These are phyloP conservation scores for Synchytrium microbalum DNA, from an alignment of 371 early-diverging fungal genomes.

Conservation along the genomic window DNA sequence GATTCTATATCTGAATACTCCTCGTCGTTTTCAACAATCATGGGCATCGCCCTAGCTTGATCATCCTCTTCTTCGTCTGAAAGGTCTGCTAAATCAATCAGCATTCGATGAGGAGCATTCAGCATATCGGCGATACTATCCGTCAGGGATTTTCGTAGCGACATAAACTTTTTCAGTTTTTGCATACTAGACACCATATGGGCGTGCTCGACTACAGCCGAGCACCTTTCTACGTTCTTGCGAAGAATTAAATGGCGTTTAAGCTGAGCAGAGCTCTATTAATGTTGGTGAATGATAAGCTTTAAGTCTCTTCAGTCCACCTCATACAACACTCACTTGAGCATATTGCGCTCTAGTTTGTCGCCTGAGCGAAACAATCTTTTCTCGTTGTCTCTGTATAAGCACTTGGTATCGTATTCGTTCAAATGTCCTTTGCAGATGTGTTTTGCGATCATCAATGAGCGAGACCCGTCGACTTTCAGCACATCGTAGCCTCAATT, in stretches of 20 bases:
- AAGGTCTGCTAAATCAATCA: neutral
- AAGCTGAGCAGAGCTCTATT: slow-evolving; percentile 27
- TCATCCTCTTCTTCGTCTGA: neutral
- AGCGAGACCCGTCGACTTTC: neutral
- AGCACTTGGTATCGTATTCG: slow-evolving; percentile 15
- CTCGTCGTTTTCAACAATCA: no score
- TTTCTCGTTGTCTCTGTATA: slow-evolving; percentile 27
- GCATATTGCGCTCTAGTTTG: slow-evolving; percentile 27
- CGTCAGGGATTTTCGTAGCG: slow-evolving; percentile 23
- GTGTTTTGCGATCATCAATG: neutral
- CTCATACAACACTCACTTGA: no score
- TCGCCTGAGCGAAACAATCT: slow-evolving; percentile 18
- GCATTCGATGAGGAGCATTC: neutral
- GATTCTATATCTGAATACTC: neutral
- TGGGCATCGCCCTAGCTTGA: no score
- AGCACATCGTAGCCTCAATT: no score
- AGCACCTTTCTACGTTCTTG: slow-evolving; percentile 21
- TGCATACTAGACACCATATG: slow-evolving; percentile 31
- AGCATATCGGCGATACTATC: slow-evolving; percentile 20
- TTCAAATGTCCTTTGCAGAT: neutral
- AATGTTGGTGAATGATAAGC: no score
- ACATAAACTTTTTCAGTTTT: slow-evolving; percentile 25
- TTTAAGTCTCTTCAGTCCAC: no score
- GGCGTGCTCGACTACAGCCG: slow-evolving; percentile 34
- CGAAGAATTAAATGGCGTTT: slow-evolving; percentile 30